Evolutionary conservation across 202 grass and related monocot genomes (phyloP), one percentile per base, ranked within the genome.

Genomic region (Schoenoplectus tabernaemontani): DNA sequence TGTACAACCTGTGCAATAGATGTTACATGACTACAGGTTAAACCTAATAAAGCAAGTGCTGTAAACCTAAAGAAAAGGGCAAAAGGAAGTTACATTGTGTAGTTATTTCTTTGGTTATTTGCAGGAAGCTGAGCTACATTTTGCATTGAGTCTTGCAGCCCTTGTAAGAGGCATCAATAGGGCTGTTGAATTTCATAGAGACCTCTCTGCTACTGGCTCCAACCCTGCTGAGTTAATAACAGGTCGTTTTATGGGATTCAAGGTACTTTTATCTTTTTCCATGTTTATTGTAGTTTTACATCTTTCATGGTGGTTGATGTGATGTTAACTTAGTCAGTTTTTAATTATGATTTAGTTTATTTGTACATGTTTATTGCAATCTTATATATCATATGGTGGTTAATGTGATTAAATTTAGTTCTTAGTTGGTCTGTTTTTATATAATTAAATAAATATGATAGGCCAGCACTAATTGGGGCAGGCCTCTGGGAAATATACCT

Each of bases 61-160:
- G 54, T 19, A 34, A 74, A 23, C 3, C 4, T n/a, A 34, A 74
- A 73, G 50, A 53, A 67, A 12, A 19, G 37, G 28, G 16, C 64
- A 53, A 74, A 75, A 54, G 4, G 1, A 75, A 36, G 13, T 34
- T 37, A 28, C 30, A 56, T 34, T 34, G 8, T 75, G 8, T 75
- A 6, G 62, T 43, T 37, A 69, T 69, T 23, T 44, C 38, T 54
- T 81, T 34, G 20, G 80, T 85, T 42, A 17, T 86, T 90, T 78
- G 78, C 95, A 98, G 95, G 85, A 92, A 83, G 88, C 86, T 65
- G 89, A 98, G 65, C 57, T 89, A 59, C 78, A 96, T 65, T 99
- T 99, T 86, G 88, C 83, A 56, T 87, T 81, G 58, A 91, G 88
- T 83, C 83, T 99, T 84, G 76, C 84, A 64, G 87, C 86, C 56